These are phyloP conservation scores for Scedosporium aurantiacum DNA, from an alignment of 2,329 filamentous ascomycete species.

Conservation along the genomic window DNA sequence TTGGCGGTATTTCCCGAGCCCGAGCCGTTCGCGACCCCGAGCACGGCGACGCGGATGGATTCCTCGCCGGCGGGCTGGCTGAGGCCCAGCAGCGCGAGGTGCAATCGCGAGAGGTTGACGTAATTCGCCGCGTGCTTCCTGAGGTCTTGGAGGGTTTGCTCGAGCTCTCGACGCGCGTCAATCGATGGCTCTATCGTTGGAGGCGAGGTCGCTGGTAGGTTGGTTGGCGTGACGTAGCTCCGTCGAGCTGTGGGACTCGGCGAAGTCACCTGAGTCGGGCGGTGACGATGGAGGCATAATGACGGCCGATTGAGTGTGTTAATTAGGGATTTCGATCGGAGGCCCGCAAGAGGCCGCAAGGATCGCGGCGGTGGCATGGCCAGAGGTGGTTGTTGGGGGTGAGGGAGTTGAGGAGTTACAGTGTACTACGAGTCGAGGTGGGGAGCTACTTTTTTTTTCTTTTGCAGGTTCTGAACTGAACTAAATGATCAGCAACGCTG, in stretches of 20 bases:
- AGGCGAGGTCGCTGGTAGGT: neutral
- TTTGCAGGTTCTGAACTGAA: neutral
- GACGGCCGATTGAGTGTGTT: conserved; percentile 8
- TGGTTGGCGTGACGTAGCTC: neutral
- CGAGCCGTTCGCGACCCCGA: conserved; percentile 31
- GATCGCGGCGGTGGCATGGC: conserved; percentile 6
- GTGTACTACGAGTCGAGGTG: neutral
- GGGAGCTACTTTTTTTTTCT: neutral
- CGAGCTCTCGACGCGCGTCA: conserved; percentile 40
- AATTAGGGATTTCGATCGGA: neutral
- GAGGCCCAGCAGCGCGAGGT: conserved; percentile 58
- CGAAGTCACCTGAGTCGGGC: neutral
- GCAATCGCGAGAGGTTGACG: conserved; percentile 58
- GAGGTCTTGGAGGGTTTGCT: conserved; percentile 47
- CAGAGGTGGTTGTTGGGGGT: neutral
- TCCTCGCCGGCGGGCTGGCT: conserved; percentile 45
- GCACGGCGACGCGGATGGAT: conserved; percentile 46
- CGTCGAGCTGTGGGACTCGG: neutral
- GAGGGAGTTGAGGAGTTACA: neutral
- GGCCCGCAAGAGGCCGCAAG: conserved; percentile 4
- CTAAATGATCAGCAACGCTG: too few relatives aligned
- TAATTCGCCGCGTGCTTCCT: conserved; percentile 49
- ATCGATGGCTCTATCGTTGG: conserved; percentile 15
- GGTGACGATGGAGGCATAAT: conserved; percentile 1
- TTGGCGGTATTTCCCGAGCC: conserved; percentile 39